Base-by-base conservation (phyloP, 345 rosid genomes). In the Eucalyptus marginata region DNA sequence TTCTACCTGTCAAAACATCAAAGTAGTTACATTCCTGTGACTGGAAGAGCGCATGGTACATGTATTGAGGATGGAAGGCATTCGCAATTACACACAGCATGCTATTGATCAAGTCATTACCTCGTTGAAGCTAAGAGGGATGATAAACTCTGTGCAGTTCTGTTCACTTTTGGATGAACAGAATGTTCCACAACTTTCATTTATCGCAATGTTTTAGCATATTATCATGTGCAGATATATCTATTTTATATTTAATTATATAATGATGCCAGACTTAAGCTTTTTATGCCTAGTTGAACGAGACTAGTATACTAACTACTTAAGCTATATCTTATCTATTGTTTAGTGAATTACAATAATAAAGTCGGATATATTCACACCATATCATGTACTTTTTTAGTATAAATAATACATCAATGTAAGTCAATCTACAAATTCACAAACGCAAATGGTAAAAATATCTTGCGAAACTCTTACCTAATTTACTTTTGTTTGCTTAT, bases 291-390 rank as follows among this genome's bases (percentile, higher is more conserved):
- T 18, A 68, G 24, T 16, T 31, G 0, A 68, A 68, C 4, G 2
- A 68, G 13, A 66, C 5, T 0, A 31, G 1, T 66, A 66, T 17
- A 31, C 22, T 31, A 66, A 16, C 24, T 66, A 29, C 11, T 16
- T 66, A 68, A 0, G 43, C 3, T 52, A 52, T 52, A 52, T 52
- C 0, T 0, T 52, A 52, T 52, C 24, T 52, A 52, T 7, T 52
- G 1, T 18, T 52, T 52, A 10, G 5, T 3, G 0, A 0, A 52
- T 52, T 0, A 0, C 0, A 52, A 0, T 52, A 52, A 52, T 8
- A 20, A 52, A 52, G 0, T 52, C 5, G 0, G 1, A 18, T 18
- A 52, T 52, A 1, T 52, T 52, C 25, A 52, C 58, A 7, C 3
- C 0, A 52, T 52, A 46, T 10, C 12, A 44, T 44, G 1, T 46